Evolutionary conservation across 2,329 filamentous ascomycete species (phyloP), one percentile per base, ranked within the genome.

Genomic region (Verticillium albo-atrum): DNA sequence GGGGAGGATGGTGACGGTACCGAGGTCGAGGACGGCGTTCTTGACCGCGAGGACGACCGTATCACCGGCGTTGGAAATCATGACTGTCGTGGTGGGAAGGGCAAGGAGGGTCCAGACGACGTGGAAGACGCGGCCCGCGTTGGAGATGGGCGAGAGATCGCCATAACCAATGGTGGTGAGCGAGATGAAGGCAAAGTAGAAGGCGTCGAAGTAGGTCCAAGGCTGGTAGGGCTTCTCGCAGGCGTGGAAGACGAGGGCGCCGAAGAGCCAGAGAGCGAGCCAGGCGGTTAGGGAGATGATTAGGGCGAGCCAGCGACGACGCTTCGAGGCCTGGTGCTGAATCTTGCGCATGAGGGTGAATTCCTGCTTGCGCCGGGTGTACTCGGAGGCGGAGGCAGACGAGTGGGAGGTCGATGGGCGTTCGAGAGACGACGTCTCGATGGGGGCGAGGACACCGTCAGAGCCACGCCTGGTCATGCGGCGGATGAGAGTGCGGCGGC

Each of bases 41-140:
- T 79, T 76, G 58, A 88, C 72, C 4, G 76, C 73, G 65, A 84
- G 86, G 53, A 97, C 88, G 23, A 97, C 83, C 0, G 93, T 97
- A 67, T 96, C 89, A 26, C 90, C 90, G 61, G 95, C 89, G 65
- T 93, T 90, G 12, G 87, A 89, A 63, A 96, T 90, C 14, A 97
- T 82, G 20, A 96, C 88, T 0, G 93, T 96, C 83, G 93, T 93
- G 2, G 90, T 93, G 0, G 93, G 93, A 3, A 97, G 81, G 0
- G 92, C 92, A 27, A 97, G 82, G 1, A 97, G 73, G 15, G 88
- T 91, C 93, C 93, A 97, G 59, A 97, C 88, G n/a, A 97, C 90
- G 67, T 96, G 97, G 71, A 97, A 96, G 0, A 90, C 86, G 58
- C 90, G 88, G 1, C 90, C 91, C 0, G 87, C 82, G 63, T 92